These are phyloP conservation scores for Sporothrix pseudoabietina DNA, from an alignment of 2,329 filamentous ascomycete species.

Conservation along the genomic window DNA sequence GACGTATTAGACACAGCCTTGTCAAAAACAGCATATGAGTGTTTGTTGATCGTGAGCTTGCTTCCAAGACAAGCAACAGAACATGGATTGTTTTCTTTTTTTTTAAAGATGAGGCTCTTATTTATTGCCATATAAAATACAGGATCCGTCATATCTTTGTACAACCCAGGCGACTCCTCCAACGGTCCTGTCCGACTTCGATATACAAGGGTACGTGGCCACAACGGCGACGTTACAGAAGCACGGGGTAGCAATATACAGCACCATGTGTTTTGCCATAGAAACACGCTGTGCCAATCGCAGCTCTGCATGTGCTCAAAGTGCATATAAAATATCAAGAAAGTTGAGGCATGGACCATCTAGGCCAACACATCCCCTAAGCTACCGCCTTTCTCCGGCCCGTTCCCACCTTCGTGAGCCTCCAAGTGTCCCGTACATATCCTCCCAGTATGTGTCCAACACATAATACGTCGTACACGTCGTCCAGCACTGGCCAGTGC, in stretches of 20 bases:
- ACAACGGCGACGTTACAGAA: slow-evolving; percentile 22
- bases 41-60: background rate
- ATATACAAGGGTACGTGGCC: slow-evolving; percentile 13
- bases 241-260: slow-evolving; percentile 22
- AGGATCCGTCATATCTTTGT: background rate
- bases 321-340: background rate
- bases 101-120: background rate
- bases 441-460: no score
- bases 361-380: background rate
- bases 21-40: background rate
- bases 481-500: background rate
- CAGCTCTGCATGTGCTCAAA: background rate
- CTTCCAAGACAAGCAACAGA: no score
- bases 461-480: background rate
- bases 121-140: background rate
- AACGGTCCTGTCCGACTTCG: slow-evolving; percentile 3
- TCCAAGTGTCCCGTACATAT: background rate
- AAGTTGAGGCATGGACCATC: background rate
- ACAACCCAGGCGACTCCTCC: background rate
- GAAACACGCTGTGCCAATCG: slow-evolving; percentile 4
- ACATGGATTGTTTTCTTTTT: no score
- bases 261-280: slow-evolving; percentile 13
- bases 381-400: background rate
- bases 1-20: background rate
- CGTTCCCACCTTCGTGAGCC: background rate